Evolutionary conservation across 352 stramenopile genomes (phyloP).

Genomic region (Phytophthora boehmeriae): DNA sequence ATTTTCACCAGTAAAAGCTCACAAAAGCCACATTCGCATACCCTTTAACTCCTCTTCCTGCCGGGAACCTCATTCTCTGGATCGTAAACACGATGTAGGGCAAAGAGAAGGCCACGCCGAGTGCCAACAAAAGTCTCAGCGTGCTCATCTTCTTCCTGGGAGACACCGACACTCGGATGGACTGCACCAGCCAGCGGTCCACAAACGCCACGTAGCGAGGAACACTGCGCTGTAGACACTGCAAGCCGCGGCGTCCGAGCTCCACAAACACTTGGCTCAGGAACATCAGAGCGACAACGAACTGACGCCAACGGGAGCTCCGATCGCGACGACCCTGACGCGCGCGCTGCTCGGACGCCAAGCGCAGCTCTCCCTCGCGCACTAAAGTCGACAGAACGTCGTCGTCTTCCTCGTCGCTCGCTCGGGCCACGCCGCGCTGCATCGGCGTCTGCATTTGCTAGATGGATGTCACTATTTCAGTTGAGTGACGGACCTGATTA

Average conservation of each 20-base stretch:
- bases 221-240: conserved; percentile 52
- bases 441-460: no score
- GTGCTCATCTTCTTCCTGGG: conserved; percentile 41
- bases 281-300: conserved; percentile 48
- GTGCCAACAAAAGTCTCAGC: conserved; percentile 45
- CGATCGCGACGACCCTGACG: conserved; percentile 11
- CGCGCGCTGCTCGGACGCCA: conserved; percentile 28
- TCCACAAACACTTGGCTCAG: conserved; percentile 57
- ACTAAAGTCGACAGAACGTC: conserved; percentile 49
- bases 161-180: conserved; percentile 45
- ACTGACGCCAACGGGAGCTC: conserved; percentile 44
- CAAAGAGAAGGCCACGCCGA: conserved; percentile 45
- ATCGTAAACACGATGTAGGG: conserved; percentile 55
- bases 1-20: not conserved
- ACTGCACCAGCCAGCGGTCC: conserved; percentile 55
- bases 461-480: no score
- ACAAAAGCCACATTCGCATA: conserved; percentile 12
- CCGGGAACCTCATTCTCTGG: conserved; percentile 37
- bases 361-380: conserved; percentile 40
- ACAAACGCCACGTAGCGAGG: conserved; percentile 54
- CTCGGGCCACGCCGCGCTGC: conserved; percentile 25
- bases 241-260: conserved; percentile 45
- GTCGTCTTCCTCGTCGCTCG: conserved; percentile 44
- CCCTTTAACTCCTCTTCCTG: conserved; percentile 17
- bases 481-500: no score